A percentile compares a stretch with the other conserved stretches of the same genome.
Conservation (phyloP, 1,284 basidiomycete species). For the Leccinum griseonigrum region DNA sequence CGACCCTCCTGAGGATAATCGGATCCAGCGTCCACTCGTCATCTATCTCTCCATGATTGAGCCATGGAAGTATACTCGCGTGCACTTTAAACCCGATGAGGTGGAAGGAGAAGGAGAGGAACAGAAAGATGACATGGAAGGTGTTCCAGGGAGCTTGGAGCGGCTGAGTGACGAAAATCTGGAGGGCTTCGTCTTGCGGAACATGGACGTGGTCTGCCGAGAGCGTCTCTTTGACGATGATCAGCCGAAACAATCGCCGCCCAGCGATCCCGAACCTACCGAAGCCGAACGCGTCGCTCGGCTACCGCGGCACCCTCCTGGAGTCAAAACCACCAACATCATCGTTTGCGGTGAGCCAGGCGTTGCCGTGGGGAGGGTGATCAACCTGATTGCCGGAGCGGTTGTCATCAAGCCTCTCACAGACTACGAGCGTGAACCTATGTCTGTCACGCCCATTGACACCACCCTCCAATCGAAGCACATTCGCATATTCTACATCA, state of each 20-base stretch:
- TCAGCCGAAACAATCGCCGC: neutral
- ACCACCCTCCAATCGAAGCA: conserved; percentile 19
- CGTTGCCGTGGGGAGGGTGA: conserved; percentile 19
- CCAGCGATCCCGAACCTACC: conserved; percentile 8
- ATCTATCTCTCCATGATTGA: conserved; percentile 23
- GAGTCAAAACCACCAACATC: conserved; percentile 25
- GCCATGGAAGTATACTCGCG: conserved; percentile 15
- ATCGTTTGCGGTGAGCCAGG: conserved; percentile 32
- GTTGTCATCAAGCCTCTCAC: conserved; percentile 27
- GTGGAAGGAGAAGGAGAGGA: neutral
- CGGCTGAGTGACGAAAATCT: conserved; percentile 12
- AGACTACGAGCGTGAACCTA: conserved; percentile 24
- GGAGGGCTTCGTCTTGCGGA: conserved; percentile 14
- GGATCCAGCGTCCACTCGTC: conserved; percentile 20
- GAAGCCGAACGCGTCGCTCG: conserved; percentile 20
- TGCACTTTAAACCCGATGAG: conserved; percentile 8
- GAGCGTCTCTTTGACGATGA: conserved; percentile 3
- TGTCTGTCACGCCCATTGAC: conserved; percentile 24
- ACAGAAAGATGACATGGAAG: neutral
- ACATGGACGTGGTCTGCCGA: conserved; percentile 12
- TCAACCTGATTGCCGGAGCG: conserved; percentile 19
- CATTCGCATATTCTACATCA: conserved; percentile 22
- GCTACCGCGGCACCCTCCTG: conserved; percentile 22
- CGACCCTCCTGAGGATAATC: conserved; percentile 11
- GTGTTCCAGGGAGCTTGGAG: conserved; percentile 24